Base-by-base conservation (phyloP, 2,329 filamentous ascomycete species). In the Achaetomium macrosporum region DNA sequence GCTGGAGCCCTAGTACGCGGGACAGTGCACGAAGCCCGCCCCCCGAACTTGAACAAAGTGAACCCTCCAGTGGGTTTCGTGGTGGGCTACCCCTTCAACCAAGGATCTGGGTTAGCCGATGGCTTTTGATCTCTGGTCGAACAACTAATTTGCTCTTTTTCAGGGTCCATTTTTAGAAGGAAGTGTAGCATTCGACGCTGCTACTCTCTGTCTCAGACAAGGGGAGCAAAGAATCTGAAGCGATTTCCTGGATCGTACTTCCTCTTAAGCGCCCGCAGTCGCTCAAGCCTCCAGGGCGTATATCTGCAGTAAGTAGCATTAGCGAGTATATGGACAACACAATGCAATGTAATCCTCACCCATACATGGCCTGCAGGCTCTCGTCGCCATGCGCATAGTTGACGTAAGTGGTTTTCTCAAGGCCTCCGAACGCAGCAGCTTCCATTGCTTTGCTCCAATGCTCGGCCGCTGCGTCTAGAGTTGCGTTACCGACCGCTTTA, bases 301-400 rank as follows among this genome's bases (percentile, higher is more conserved):
- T 66, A 66, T 8, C 25, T 25, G 7, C 7, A 25, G 25, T 7
- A n/a, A n/a, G n/a, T n/a, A n/a, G 25, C 7, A 25, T 25, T 25
- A 25, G 25, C 4, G 25, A 25, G 7, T 25, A 7, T 25, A 25
- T 25, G 4, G 25, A 25, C 4, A 25, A 25, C n/a, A n/a, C n/a
- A n/a, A n/a, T n/a, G n/a, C n/a, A n/a, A n/a, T n/a, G n/a, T n/a
- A n/a, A n/a, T n/a, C n/a, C 25, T 25, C 25, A 25, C 25, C 78
- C 77, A 59, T 82, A 81, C 66, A 71, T 67, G 2, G 65, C 61
- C 45, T 64, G 51, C 0, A 65, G 59, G 1, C 62, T 61, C 65
- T 81, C 76, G 9, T 73, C 66, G 1, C 76, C 76, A 47, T 70
- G 70, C 0, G 76, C 77, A 57, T 79, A 81, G 63, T 81, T 81